Conservation (phyloP, 345 rosid species). For the Eucalyptus brandiana region DNA sequence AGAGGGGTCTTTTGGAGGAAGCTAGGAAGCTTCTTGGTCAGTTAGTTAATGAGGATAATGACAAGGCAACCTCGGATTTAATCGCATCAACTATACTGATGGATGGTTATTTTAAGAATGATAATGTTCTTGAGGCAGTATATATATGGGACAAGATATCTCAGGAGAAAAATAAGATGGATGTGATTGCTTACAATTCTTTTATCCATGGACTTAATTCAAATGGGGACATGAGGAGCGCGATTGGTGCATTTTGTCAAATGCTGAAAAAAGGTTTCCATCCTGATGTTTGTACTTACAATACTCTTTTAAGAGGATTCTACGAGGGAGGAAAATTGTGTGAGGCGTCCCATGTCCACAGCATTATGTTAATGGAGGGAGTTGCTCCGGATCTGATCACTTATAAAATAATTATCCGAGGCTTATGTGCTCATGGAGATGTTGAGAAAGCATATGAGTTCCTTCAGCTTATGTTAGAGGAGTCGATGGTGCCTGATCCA, state of each 20-base stretch:
- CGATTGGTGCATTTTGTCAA: conserved; percentile 33
- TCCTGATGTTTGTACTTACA: conserved; percentile 55
- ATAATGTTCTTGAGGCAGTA: conserved; percentile 33
- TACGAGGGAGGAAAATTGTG: conserved; percentile 43
- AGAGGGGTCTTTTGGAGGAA: conserved; percentile 38
- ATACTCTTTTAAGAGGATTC: conserved; percentile 52
- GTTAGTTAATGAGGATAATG: conserved; percentile 22
- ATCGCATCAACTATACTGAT: conserved; percentile 55
- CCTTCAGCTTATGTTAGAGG: conserved; percentile 28
- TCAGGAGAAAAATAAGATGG: conserved; percentile 10
- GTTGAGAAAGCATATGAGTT: conserved; percentile 26
- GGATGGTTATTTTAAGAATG: conserved; percentile 59
- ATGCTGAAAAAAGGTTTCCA: conserved; percentile 57
- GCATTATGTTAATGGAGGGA: conserved; percentile 34
- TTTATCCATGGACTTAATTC: conserved; percentile 50
- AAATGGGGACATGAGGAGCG: conserved; percentile 19
- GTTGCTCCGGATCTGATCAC: conserved; percentile 54
- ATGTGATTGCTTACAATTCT: conserved; percentile 50
- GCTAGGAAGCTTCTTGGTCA: conserved; percentile 32
- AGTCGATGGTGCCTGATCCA: conserved; percentile 35
- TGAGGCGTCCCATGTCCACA: conserved; percentile 37
- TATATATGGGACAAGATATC: conserved; percentile 33
- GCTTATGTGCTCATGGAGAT: conserved; percentile 36
- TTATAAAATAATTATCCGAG: conserved; percentile 43
- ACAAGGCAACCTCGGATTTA: conserved; percentile 17